Conservation (phyloP, 2,329 filamentous ascomycete species). For the Trichoderma aggressivum region DNA sequence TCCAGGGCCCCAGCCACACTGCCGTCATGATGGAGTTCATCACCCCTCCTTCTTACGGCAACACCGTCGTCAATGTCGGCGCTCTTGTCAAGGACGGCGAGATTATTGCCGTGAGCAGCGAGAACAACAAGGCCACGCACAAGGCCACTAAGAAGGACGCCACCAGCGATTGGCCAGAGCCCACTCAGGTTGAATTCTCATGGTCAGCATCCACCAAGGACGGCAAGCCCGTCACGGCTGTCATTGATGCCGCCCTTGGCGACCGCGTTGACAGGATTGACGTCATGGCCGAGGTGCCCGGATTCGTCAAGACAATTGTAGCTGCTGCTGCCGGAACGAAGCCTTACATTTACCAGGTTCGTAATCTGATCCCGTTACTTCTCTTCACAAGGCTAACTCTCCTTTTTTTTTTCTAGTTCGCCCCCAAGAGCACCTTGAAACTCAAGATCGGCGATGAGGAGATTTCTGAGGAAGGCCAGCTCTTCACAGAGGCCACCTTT, state of each 20-base stretch:
- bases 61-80: constrained; percentile 78
- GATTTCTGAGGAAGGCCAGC: constrained; percentile 68
- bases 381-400: background rate
- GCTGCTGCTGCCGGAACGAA: constrained; percentile 85
- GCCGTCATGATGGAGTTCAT: constrained; percentile 95
- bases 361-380: constrained; percentile 25
- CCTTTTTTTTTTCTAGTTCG: constrained; percentile 53
- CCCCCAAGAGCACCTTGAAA: constrained; percentile 69
- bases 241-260: constrained; percentile 66
- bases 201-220: constrained; percentile 80
- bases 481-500: constrained; percentile 94
- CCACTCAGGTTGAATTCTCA: constrained; percentile 66
- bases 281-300: constrained; percentile 94
- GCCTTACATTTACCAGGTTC: constrained; percentile 95
- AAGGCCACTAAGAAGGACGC: constrained; percentile 66
- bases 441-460: constrained; percentile 81
- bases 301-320: constrained; percentile 92
- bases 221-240: constrained; percentile 66
- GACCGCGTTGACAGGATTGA: constrained; percentile 74
- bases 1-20: constrained; percentile 82
- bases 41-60: constrained; percentile 88
- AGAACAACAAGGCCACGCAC: constrained; percentile 62
- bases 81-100: constrained; percentile 78
- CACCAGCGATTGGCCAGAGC: constrained; percentile 86
- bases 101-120: constrained; percentile 68